phyloP scores from a whole-genome alignment of 192 early-diverging fungal species.

The Glomus cerebriforme region DNA sequence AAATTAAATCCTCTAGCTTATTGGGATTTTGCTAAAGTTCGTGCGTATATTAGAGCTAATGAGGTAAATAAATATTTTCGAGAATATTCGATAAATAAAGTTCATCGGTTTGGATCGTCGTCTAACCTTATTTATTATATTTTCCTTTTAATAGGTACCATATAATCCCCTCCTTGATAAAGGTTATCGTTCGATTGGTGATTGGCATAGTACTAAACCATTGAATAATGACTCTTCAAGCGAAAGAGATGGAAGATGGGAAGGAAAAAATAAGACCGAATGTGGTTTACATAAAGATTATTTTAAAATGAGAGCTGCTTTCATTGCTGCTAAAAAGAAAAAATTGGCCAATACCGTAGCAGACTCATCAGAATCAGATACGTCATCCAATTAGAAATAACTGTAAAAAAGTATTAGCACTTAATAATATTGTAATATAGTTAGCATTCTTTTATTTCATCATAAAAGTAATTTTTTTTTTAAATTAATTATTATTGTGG shows the following conservation, averaged over 20 bases:
- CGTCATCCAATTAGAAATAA: too few species aligned
- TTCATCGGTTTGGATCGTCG: too few species aligned
- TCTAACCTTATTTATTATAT: too few species aligned
- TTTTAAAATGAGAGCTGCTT: conserved; percentile 86
- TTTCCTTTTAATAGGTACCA: conserved; percentile 64
- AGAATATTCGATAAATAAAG: too few species aligned
- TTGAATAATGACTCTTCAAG: conserved; percentile 60
- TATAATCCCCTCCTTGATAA: conserved; percentile 89
- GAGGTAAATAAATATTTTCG: conserved; percentile 35
- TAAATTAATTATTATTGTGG: too few species aligned
- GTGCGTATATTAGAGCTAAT: conserved; percentile 80
- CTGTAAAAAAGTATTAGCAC: too few species aligned
- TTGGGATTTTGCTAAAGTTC: conserved; percentile 91
- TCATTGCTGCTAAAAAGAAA: conserved; percentile 57
- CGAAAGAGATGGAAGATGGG: conserved; percentile 91
- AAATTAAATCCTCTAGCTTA: conserved; percentile 92
- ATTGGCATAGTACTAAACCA: conserved; percentile 86
- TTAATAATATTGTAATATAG: too few species aligned
- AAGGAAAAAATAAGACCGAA: conserved; percentile 85
- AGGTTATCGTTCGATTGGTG: conserved; percentile 91
- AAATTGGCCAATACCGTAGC: neutral
- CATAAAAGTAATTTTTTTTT: too few species aligned
- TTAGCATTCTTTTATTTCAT: too few species aligned
- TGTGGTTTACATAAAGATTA: conserved; percentile 98
- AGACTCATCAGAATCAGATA: too few species aligned